Percentiles rank a stretch among this genome's conserved stretches.
These are phyloP conservation scores for Leishmania guyanensis DNA, from an alignment of 208 protist genomes.

Conservation along the genomic window DNA sequence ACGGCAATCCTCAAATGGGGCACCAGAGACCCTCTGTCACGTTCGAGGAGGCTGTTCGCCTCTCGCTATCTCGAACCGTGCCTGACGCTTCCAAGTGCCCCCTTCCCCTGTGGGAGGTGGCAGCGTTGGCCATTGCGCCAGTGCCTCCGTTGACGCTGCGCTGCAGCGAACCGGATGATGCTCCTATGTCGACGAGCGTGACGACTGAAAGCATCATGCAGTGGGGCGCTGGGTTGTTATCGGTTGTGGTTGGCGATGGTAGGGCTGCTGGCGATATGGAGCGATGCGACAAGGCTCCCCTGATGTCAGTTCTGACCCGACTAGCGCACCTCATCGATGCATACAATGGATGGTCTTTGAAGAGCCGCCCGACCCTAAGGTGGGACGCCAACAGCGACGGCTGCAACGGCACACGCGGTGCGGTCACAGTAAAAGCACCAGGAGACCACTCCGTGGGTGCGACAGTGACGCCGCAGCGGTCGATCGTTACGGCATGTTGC, in stretches of 20 bases:
- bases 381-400: background rate
- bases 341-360: slow-evolving; percentile 18
- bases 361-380: background rate
- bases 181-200: background rate
- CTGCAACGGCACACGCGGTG: background rate
- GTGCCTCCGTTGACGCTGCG: slow-evolving; percentile 20
- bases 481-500: background rate
- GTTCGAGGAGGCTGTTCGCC: background rate
- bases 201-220: background rate
- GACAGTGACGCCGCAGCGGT: background rate
- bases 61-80: background rate
- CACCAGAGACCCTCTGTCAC: background rate
- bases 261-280: background rate
- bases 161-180: background rate
- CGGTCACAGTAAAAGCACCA: background rate
- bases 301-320: slow-evolving; percentile 1
- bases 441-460: background rate
- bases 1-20: background rate
- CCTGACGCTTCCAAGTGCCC: slow-evolving; percentile 16
- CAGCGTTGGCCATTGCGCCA: slow-evolving; percentile 18
- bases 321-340: slow-evolving; percentile 13
- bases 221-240: background rate
- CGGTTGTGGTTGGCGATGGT: background rate
- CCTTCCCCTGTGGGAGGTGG: slow-evolving; percentile 19
- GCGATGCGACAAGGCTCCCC: background rate